phyloP scores from a whole-genome alignment of 1,139 yeast genomes.

The Magnusiomyces suaveolens region DNA sequence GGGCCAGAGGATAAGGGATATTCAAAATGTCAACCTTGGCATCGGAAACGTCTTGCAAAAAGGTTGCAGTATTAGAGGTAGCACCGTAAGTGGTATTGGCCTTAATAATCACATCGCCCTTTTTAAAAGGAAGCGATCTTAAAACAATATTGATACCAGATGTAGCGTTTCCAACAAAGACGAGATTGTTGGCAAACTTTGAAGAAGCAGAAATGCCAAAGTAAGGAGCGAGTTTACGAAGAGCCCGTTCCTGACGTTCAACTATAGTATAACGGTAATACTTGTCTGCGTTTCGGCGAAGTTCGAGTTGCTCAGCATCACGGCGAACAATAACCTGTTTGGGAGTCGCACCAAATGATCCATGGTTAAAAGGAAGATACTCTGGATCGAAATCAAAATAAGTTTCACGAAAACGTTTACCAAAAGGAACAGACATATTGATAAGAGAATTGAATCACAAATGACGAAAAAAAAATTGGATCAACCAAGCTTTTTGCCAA shows the following conservation, averaged over 20 bases:
- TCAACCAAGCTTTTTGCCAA: no score
- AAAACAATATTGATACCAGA: constrained; percentile 51
- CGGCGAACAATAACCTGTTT: constrained; percentile 17
- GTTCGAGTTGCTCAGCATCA: constrained; percentile 21
- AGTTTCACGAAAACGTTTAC: constrained; percentile 41
- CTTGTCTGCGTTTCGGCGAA: constrained; percentile 37
- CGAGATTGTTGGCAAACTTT: constrained; percentile 35
- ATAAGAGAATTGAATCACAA: no score
- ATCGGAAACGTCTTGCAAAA: constrained; percentile 37
- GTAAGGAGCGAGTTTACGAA: constrained; percentile 31
- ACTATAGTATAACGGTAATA: constrained; percentile 29
- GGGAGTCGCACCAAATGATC: constrained; percentile 24
- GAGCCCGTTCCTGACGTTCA: constrained; percentile 26
- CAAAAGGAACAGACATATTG: constrained; percentile 42
- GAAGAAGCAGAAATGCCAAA: background rate
- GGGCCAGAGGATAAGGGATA: constrained; percentile 44
- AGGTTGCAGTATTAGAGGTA: constrained; percentile 45
- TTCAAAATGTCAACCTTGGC: constrained; percentile 40
- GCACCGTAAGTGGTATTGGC: constrained; percentile 51
- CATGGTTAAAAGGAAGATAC: constrained; percentile 22
- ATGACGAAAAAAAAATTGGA: no score
- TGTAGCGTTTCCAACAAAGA: constrained; percentile 51
- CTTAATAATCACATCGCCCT: constrained; percentile 48
- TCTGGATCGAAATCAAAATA: constrained; percentile 35
- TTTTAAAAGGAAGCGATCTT: constrained; percentile 43